These are phyloP conservation scores for Neocallimastix lanati DNA, from an alignment of 192 early-diverging fungal species.

Conservation along the genomic window DNA sequence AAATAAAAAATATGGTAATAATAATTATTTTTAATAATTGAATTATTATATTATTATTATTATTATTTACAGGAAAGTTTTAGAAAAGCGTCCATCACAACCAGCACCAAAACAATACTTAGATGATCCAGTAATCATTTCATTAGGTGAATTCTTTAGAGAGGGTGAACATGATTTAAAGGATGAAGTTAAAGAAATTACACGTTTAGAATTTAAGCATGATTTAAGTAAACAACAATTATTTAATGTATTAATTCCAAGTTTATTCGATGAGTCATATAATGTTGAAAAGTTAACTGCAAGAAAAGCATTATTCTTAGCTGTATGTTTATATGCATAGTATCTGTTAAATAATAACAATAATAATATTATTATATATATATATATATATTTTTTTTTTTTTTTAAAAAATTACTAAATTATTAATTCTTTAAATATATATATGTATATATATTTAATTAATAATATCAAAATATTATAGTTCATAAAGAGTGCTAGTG, in stretches of 20 bases:
- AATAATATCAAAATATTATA: constrained; percentile 11
- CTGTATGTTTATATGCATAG: neutral
- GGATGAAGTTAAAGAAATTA: constrained; percentile 60
- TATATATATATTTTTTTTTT: too few species aligned
- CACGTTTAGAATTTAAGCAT: constrained; percentile 66
- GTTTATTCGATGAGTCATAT: constrained; percentile 31
- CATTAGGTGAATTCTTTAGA: neutral
- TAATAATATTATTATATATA: too few species aligned
- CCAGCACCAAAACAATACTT: constrained; percentile 29
- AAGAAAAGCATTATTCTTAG: constrained; percentile 4
- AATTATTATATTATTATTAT: too few species aligned
- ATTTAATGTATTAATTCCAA: constrained; percentile 39
- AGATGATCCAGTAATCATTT: constrained; percentile 21
- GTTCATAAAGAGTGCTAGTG: constrained; percentile 33
- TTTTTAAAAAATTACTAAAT: too few species aligned
- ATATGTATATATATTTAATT: too few species aligned
- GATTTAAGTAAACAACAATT: constrained; percentile 61
- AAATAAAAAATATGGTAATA: too few species aligned
- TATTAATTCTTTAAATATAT: too few species aligned
- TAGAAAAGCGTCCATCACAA: constrained; percentile 11
- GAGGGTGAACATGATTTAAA: constrained; percentile 15
- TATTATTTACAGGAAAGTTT: constrained; percentile 4
- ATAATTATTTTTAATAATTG: too few species aligned
- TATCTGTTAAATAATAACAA: too few species aligned
- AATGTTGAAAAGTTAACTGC: constrained; percentile 10